Conservation (phyloP, 2,329 filamentous ascomycete species). For the Exophiala bonariae region DNA sequence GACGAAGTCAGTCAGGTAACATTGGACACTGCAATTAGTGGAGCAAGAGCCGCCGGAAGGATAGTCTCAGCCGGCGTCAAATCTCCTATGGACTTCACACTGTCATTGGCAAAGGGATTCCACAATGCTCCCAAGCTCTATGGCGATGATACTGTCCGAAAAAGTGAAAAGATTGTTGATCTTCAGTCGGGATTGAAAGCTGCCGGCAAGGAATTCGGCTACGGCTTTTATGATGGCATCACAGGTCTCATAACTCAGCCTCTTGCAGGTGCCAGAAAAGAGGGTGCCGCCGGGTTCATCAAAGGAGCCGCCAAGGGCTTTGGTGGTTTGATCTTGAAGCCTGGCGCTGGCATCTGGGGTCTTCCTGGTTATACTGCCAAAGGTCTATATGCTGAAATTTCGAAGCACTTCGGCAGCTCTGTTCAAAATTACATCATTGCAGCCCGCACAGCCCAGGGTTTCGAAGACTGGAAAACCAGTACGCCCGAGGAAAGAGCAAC, state of each 20-base stretch:
- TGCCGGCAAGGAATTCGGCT: constrained; percentile 74
- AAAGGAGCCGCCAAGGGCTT: constrained; percentile 83
- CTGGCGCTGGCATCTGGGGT: constrained; percentile 74
- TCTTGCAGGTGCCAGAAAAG: constrained; percentile 65
- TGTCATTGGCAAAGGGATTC: constrained; percentile 81
- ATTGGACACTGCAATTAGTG: constrained; percentile 63
- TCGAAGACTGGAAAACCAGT: constrained; percentile 60
- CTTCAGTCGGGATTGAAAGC: constrained; percentile 73
- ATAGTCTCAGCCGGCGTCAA: constrained; percentile 75
- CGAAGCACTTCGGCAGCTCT: constrained; percentile 68
- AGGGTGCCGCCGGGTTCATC: constrained; percentile 65
- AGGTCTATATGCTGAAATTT: constrained; percentile 75
- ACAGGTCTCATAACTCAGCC: constrained; percentile 81
- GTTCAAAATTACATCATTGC: constrained; percentile 78
- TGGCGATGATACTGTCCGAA: constrained; percentile 77
- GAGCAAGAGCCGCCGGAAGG: constrained; percentile 67
- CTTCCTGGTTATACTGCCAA: constrained; percentile 81
- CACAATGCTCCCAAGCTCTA: constrained; percentile 85
- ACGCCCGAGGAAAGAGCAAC: constrained; percentile 61
- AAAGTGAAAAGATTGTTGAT: constrained; percentile 76
- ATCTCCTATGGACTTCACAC: constrained; percentile 79
- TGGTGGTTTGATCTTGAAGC: constrained; percentile 77
- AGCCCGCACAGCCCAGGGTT: constrained; percentile 73
- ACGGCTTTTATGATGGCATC: constrained; percentile 78
- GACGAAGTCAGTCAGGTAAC: constrained; percentile 37